These are phyloP conservation scores for Penicillium odoratum DNA, from an alignment of 495 filamentous ascomycete species.

Conservation along the genomic window DNA sequence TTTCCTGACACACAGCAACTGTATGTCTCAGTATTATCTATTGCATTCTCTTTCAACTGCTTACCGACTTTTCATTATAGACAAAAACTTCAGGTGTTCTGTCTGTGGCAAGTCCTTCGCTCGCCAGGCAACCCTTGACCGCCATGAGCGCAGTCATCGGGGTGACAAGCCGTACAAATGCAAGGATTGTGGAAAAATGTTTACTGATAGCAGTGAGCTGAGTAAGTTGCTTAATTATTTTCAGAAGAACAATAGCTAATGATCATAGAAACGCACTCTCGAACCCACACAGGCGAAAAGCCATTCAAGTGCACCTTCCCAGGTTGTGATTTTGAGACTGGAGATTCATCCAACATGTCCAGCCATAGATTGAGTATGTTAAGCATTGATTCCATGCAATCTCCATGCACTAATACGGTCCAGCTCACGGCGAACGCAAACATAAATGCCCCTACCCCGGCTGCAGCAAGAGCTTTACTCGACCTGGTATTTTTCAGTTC, in stretches of 20 bases:
- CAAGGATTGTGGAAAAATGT: constrained; percentile 44
- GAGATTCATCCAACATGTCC: constrained; percentile 53
- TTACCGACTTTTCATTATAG: constrained; percentile 15
- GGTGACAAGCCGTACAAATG: constrained; percentile 53
- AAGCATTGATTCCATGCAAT: neutral
- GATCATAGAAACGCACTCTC: constrained; percentile 48
- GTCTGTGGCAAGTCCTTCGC: constrained; percentile 51
- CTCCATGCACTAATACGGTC: constrained; percentile 13
- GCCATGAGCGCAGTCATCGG: constrained; percentile 55
- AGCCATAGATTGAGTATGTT: constrained; percentile 47
- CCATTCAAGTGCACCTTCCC: constrained; percentile 51
- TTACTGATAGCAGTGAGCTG: constrained; percentile 51
- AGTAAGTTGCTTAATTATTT: constrained; percentile 32
- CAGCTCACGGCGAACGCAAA: constrained; percentile 47
- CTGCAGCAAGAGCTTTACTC: constrained; percentile 50
- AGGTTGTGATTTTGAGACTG: constrained; percentile 49
- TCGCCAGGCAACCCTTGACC: constrained; percentile 47
- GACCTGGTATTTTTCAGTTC: constrained; percentile 36
- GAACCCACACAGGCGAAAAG: constrained; percentile 53
- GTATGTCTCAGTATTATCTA: constrained; percentile 23
- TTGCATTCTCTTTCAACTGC: neutral
- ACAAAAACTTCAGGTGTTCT: constrained; percentile 47
- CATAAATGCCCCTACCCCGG: constrained; percentile 46
- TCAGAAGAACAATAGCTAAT: constrained; percentile 10
- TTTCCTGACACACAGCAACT: constrained; percentile 50